Base-by-base conservation (phyloP, 2,329 filamentous ascomycete species). In the Westerdykella sp. region DNA sequence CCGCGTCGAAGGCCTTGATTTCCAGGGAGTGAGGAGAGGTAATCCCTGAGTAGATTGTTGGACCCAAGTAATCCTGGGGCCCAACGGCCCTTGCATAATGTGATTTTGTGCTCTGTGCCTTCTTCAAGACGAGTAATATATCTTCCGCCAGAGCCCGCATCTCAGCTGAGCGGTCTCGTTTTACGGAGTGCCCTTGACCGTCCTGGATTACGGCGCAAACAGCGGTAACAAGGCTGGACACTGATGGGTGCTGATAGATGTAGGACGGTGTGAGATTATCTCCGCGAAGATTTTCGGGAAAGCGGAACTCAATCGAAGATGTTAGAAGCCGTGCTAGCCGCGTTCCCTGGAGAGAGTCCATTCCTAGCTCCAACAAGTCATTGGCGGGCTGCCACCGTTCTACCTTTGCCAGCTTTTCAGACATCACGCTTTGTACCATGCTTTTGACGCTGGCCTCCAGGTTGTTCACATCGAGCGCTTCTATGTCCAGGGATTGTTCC, bases 41-140 rank as follows among this genome's bases (percentile, higher is more conserved):
- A 73, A 9, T 62, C n/a, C 58, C 4, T 63, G 45, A 0, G 69
- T 66, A 5, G 64, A 50, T 9, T 60, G 57, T 37, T 67, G 66
- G 44, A 72, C 60, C 63, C 73, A 79, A 2, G 64, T 59, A 18
- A 78, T 71, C 12, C 67, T 62, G 0, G 25, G 12, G 0, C 74
- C 73, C 0, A 78, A 34, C 3, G 64, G 53, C 4, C 68, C 58
- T 13, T 56, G 45, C 1, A 62, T 69, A 37, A 79, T 68, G 42
- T 72, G 63, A 3, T 47, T 41, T 51, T 79, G 76, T 2, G 75
- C 70, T 25, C n/a, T n/a, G n/a, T n/a, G n/a, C n/a, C n/a, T n/a
- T n/a, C n/a, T n/a, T n/a, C n/a, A 12, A 28, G 25, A 28, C 25
- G 4, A 5, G 25, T 28, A 10, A 28, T 28, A 28, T 28, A 28